Percentiles rank a stretch among this genome's conserved stretches.
Evolutionary conservation across 139 green algal genomes (phyloP).

Genomic region (Closterium sp.): DNA sequence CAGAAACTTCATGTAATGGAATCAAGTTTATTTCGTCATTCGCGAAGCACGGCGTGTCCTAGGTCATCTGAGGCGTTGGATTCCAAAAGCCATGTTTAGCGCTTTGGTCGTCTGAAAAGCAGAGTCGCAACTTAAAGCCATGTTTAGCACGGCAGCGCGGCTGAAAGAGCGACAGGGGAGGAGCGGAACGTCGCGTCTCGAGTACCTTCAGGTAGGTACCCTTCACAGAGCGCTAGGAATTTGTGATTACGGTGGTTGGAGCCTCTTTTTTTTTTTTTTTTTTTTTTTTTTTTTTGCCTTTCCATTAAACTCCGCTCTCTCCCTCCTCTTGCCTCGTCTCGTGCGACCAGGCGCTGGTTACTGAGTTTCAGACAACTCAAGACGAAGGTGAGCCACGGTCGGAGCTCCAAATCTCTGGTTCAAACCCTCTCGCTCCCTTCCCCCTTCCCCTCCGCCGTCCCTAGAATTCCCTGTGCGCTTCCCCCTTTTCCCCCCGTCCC

Average conservation of each 20-base stretch:
- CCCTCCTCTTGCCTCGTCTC: neutral
- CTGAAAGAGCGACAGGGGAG: neutral
- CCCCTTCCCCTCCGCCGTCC: too few species aligned
- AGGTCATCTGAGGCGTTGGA: neutral
- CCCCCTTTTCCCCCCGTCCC: too few species aligned
- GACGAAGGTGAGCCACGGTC: neutral
- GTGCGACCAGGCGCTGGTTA: neutral
- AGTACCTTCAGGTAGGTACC: neutral
- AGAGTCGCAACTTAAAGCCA: neutral
- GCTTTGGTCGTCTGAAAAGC: neutral
- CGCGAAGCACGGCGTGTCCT: too few species aligned
- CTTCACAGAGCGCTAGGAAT: too few species aligned
- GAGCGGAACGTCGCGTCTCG: neutral
- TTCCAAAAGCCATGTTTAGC: neutral
- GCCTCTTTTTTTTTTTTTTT: neutral
- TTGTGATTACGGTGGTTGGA: neutral
- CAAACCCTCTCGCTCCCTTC: too few species aligned
- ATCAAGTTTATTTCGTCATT: too few species aligned
- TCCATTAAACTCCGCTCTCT: neutral
- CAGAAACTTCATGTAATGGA: too few species aligned
- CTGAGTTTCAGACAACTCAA: neutral
- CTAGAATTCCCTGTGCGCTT: too few species aligned
- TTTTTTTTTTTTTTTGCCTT: neutral
- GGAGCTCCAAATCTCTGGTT: too few species aligned
- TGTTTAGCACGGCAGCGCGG: neutral